phyloP scores from a whole-genome alignment of 495 filamentous ascomycete species.

The Cercophora scortea region DNA sequence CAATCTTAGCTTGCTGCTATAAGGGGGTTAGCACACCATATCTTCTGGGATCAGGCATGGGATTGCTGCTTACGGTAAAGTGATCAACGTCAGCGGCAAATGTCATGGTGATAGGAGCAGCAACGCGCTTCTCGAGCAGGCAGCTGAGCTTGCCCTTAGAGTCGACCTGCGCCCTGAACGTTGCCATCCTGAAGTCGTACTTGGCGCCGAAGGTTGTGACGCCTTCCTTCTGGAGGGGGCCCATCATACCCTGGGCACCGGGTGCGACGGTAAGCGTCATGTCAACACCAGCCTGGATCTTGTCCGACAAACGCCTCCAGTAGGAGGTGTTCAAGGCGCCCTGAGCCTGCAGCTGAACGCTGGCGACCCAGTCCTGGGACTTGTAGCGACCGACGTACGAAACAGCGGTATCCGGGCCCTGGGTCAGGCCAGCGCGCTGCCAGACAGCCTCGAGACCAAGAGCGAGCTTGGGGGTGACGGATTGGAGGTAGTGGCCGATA shows the following conservation, averaged over 20 bases:
- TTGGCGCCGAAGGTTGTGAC: slow-evolving; percentile 88
- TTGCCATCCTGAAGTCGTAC: slow-evolving; percentile 94
- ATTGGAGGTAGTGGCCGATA: slow-evolving; percentile 91
- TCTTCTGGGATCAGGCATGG: background rate
- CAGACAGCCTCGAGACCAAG: slow-evolving; percentile 89
- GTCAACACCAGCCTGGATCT: slow-evolving; percentile 92
- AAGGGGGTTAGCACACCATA: slow-evolving; percentile 11
- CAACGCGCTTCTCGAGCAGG: slow-evolving; percentile 90
- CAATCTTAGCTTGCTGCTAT: slow-evolving; percentile 91
- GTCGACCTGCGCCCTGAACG: slow-evolving; percentile 92
- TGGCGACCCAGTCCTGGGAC: slow-evolving; percentile 83
- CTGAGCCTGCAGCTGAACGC: slow-evolving; percentile 72
- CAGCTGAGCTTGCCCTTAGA: slow-evolving; percentile 88
- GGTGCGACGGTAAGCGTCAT: slow-evolving; percentile 82
- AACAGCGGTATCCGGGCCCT: slow-evolving; percentile 74
- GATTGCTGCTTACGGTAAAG: slow-evolving; percentile 61
- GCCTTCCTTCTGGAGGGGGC: slow-evolving; percentile 69
- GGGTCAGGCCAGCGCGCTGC: slow-evolving; percentile 71
- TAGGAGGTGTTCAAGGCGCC: slow-evolving; percentile 86
- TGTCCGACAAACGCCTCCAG: slow-evolving; percentile 90
- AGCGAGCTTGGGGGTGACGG: slow-evolving; percentile 77
- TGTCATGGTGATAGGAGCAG: slow-evolving; percentile 79
- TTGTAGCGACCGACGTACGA: slow-evolving; percentile 90
- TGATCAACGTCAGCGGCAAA: slow-evolving; percentile 98
- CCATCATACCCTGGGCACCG: slow-evolving; percentile 57